Conservation (phyloP, 169 alveolate genomes). For the Eimeria zaria region DNA sequence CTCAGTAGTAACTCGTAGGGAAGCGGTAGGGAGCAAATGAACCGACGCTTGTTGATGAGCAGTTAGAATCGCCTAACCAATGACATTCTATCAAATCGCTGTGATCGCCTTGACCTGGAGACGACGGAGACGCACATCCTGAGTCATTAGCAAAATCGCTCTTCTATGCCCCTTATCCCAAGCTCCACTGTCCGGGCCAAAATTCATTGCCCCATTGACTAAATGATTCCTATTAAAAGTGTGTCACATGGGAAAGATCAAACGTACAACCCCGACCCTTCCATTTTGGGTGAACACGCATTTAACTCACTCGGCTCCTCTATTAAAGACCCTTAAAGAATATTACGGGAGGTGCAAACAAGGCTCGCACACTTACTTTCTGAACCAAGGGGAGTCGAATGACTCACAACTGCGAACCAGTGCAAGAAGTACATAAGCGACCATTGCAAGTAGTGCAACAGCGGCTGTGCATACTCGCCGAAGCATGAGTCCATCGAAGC, state of each 20-base stretch:
- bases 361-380: neutral
- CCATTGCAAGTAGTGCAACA: neutral
- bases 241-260: neutral
- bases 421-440: no score
- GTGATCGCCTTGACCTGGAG: neutral
- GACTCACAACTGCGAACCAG: neutral
- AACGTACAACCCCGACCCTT: neutral
- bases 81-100: neutral
- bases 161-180: neutral
- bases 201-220: neutral
- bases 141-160: neutral
- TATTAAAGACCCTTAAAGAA: neutral
- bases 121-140: conserved; percentile 2
- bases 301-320: neutral
- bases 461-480: neutral
- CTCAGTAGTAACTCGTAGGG: neutral
- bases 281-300: neutral
- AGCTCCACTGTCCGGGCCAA: neutral
- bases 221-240: neutral
- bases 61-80: neutral
- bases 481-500: neutral
- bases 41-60: neutral
- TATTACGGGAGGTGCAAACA: neutral
- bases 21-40: neutral
- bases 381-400: neutral